Evolutionary conservation across 1,139 yeast genomes (phyloP).

Genomic region (Torulaspora globosa): DNA sequence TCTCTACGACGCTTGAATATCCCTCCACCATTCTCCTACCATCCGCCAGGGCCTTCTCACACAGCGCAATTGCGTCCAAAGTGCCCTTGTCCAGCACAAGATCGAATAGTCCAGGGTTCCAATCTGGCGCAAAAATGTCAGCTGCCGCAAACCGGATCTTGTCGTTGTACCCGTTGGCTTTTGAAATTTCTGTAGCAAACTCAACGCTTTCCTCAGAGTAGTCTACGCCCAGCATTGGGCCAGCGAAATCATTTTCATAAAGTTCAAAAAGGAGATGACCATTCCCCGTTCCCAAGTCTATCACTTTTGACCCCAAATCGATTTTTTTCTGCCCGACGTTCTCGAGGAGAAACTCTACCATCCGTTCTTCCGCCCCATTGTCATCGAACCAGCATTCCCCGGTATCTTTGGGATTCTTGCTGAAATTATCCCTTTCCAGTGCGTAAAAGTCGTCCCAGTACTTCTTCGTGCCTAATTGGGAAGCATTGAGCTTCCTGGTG

Average conservation of each 20-base stretch:
- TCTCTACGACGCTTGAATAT: constrained; percentile 59
- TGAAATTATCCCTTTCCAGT: constrained; percentile 65
- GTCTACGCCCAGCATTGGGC: constrained; percentile 68
- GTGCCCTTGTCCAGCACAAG: constrained; percentile 90
- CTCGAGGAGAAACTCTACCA: constrained; percentile 60
- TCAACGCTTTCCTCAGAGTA: constrained; percentile 74
- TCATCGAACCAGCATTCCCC: constrained; percentile 98
- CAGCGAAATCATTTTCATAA: constrained; percentile 53
- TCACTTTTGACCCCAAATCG: constrained; percentile 40
- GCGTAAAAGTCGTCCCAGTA: constrained; percentile 90
- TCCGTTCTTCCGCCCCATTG: constrained; percentile 79
- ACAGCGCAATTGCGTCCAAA: constrained; percentile 89
- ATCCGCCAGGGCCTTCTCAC: constrained; percentile 49
- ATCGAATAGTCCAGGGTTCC: constrained; percentile 50
- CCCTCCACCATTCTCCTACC: constrained; percentile 43
- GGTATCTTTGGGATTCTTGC: constrained; percentile 69
- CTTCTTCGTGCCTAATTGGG: constrained; percentile 73
- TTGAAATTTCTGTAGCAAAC: constrained; percentile 62
- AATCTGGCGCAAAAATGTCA: constrained; percentile 41
- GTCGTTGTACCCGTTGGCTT: constrained; percentile 38
- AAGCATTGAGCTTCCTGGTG: constrained; percentile 54
- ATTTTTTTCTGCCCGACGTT: constrained; percentile 38
- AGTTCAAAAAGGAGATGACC: constrained; percentile 80
- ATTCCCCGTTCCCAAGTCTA: constrained; percentile 94
- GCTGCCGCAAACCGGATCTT: constrained; percentile 43